phyloP scores from a whole-genome alignment of 805 yeast species.

The Schwanniomyces yamadae region DNA sequence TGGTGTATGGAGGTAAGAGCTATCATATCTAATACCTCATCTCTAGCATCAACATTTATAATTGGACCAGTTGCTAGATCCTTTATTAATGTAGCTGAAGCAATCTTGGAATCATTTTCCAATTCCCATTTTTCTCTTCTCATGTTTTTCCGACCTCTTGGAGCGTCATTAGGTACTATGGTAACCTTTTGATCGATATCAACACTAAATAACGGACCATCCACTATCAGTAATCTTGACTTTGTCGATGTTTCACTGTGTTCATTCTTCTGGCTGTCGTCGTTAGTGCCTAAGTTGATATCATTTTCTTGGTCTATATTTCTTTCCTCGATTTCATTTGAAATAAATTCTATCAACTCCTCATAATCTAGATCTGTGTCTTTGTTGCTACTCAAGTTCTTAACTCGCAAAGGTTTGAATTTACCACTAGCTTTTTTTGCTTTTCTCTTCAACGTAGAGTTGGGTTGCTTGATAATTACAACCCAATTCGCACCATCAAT shows the following conservation, averaged over 20 bases:
- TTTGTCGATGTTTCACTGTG: constrained; percentile 6
- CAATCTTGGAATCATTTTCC: constrained; percentile 70
- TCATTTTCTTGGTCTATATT: constrained; percentile 13
- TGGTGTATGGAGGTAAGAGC: constrained; percentile 70
- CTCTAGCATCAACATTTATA: constrained; percentile 73
- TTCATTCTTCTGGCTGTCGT: constrained; percentile 7
- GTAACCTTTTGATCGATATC: constrained; percentile 54
- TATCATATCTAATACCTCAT: constrained; percentile 83
- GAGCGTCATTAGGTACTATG: constrained; percentile 77
- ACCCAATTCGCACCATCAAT: constrained; percentile 75
- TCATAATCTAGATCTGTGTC: constrained; percentile 75
- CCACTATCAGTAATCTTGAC: constrained; percentile 9
- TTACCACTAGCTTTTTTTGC: constrained; percentile 27
- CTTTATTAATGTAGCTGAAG: constrained; percentile 53
- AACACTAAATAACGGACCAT: constrained; percentile 31
- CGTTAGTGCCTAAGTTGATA: not conserved
- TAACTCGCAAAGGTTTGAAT: constrained; percentile 75
- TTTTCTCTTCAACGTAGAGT: constrained; percentile 22
- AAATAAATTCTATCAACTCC: constrained; percentile 51
- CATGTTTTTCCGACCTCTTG: constrained; percentile 72
- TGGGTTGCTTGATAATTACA: constrained; percentile 71
- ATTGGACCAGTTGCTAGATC: constrained; percentile 67
- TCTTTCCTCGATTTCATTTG: constrained; percentile 26
- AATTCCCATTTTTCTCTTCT: constrained; percentile 73
- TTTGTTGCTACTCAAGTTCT: constrained; percentile 54